Evolutionary conservation across 371 early-diverging fungal species (phyloP), one percentile per base, ranked within the genome.

Genomic region (Apophysomyces trapeziformis): DNA sequence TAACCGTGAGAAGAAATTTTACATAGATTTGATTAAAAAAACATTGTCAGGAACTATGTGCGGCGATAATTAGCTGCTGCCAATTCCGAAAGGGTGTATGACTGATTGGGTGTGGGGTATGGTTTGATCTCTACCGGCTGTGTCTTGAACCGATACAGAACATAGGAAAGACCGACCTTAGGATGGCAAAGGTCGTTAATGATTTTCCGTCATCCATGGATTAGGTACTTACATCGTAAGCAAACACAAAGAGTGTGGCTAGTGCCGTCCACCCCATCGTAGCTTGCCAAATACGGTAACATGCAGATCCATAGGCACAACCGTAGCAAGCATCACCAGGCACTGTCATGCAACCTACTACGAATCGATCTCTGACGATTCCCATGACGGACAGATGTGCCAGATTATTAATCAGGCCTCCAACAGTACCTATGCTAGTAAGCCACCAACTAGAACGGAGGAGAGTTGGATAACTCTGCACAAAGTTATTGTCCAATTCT

Each of bases 231-330:
- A 50, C 54, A 32, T 50, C 21, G 54, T 50, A 50, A 26, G 54
- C 54, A 50, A 50, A 50, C 21, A 26, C 54, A 50, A 50, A 50
- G 7, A 50, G 35, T 8, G 54, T 50, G 54, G 54, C 54, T 50
- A 50, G 54, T 50, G 54, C 54, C 9, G 54, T 11, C 54, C 54
- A 50, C 2, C 54, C 54, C 54, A 50, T 50, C 54, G 54, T 21
- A 7, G 54, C 54, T 21, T 50, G 54, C 54, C 54, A 50, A 50
- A 50, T 21, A 21, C 54, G 54, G 54, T 21, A 50, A 21, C 54
- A 50, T 18, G 54, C 54, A 50, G 54, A 50, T 50, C 54, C 54
- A 21, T 9, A 50, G 9, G 21, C 7, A 50, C 54, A 50, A 21
- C 54, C 54, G 8, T n/a, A 50, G 11, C 54, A 50, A 26, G 54